Evolutionary conservation across 371 early-diverging fungal genomes (phyloP), one percentile per base, ranked within the genome.

Genomic region (Syncephalastrum monosporum): DNA sequence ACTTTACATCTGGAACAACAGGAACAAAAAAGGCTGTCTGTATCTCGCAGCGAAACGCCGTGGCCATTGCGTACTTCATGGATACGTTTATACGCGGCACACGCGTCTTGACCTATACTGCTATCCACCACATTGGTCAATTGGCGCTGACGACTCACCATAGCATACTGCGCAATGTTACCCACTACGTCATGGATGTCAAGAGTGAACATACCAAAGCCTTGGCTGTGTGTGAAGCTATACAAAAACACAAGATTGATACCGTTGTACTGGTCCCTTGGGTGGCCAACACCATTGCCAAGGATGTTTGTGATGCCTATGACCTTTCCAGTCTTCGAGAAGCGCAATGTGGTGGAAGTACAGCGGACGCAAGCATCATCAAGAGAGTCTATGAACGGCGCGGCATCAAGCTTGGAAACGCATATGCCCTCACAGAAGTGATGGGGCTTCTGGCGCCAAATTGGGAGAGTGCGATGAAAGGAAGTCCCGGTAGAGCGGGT

Each of bases 321-420:
- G 82, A 92, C 48, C 55, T 93, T 24, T 77, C 84, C 0, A 79
- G 83, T 15, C 63, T 94, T 1, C 51, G 71, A 15, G 65, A 65
- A 24, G 61, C 89, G 5, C 56, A 82, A 29, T 85, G 82, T 38
- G 95, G 90, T 24, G 97, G 94, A 12, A 94, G 95, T 7, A 94
- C 95, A 33, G 38, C 12, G 38, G 10, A 33, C 10, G 38, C 38
- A 33, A 10, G 38, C 38, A 33, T 33, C 38, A 33, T 33, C 10
- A 33, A 33, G 38, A 5, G 10, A 33, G 38, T 15, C 74, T 96
- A 5, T 71, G 83, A n/a, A 62, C 72, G 10, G 86, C 85, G 24
- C 63, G 89, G 0, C 53, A 75, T 27, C 46, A 67, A 23, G 67
- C 59, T 4, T 69, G 85, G 5, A 67, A 76, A 79, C 42, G 82